Base-by-base conservation (phyloP, 148 eudicot species). In the Rhododendron mucronatum region DNA sequence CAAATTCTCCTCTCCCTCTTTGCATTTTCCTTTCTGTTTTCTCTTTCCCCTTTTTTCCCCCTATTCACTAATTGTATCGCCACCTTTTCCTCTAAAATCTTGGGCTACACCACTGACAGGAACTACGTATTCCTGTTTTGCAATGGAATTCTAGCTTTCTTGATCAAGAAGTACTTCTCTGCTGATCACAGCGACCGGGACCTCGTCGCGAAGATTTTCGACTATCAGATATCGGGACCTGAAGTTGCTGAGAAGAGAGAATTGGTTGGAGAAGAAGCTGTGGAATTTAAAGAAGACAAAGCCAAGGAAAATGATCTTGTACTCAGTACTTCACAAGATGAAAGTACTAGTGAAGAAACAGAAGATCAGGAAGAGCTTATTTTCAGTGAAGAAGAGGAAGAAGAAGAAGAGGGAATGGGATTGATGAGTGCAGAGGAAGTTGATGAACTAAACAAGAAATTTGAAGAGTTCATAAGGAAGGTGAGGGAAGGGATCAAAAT, bases 61-160 rank as follows among this genome's bases (percentile, higher is more conserved):
- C 13, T 85, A 15, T 78, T 53, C 77, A 44, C 85, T 14, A 75
- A 87, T 55, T 83, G 26, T 41, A 23, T 89, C 7, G 81, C 74
- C 26, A 30, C 33, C 47, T 82, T 88, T 33, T 84, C 88, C 39
- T 47, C 45, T 75, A 80, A 82, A 63, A 8, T 91, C 65, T 77
- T 84, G 20, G 87, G 86, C 75, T 91, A 85, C 85, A 86, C 80
- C 77, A 61, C 91, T 78, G 94, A 91, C 71, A 93, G 93, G 84
- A 93, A 93, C 88, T 89, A 86, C 86, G 88, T 94, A 57, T 94
- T 94, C 90, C 89, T 94, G 53, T 85, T 94, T 23, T 94, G 92
- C 81, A 93, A 94, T 90, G 94, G 96, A 75, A 90, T 94, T 81
- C 84, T 93, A 15, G 92, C 88, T 16, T 77, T 93, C 83, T 78